Base-by-base conservation (phyloP, 768 basidiomycete genomes). In the Leccinum boreale region DNA sequence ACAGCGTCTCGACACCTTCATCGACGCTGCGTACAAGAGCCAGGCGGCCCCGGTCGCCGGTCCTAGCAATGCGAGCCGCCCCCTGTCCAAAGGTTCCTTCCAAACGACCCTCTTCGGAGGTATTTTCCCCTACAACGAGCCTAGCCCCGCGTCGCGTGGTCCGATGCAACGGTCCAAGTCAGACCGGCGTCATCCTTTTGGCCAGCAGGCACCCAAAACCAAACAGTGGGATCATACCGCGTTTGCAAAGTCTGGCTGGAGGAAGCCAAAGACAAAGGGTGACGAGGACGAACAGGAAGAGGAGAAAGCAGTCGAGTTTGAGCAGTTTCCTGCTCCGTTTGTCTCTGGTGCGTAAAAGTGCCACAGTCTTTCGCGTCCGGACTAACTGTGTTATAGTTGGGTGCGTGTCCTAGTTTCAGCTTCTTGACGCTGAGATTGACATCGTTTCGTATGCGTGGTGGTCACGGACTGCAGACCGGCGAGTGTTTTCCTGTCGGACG, bases 201-300 rank as follows among this genome's bases (percentile, higher is more conserved):
- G 83, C 9, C 78, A 81, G 50, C 82, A 82, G 57, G 78, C 82
- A 5, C 78, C 78, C 19, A 86, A 89, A 70, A 84, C 81, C 1
- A 98, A 96, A 76, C 77, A 79, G 49, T 99, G 97, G 97, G 94
- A 98, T 68, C 87, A 92, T 23, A 92, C 94, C 0, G 85, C 78
- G 12, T 96, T 91, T 66, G 87, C 94, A 5, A 90, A 92, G 74
- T 83, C 87, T 4, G 94, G 93, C 0, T 73, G 81, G 74, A 85
- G 78, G 65, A 81, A 77, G 52, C 72, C 74, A 42, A 82, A 80
- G 63, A 65, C 68, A 87, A 84, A 68, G 78, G 78, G 75, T 33
- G 81, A 79, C 47, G 82, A 79, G 49, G 82, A 79, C 9, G 82
- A 79, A 14, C 77, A 77, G 1, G 84, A 84, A n/a, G 86, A 83